Base-by-base conservation (phyloP, 495 filamentous ascomycete genomes). In the Daldinia concentrica region DNA sequence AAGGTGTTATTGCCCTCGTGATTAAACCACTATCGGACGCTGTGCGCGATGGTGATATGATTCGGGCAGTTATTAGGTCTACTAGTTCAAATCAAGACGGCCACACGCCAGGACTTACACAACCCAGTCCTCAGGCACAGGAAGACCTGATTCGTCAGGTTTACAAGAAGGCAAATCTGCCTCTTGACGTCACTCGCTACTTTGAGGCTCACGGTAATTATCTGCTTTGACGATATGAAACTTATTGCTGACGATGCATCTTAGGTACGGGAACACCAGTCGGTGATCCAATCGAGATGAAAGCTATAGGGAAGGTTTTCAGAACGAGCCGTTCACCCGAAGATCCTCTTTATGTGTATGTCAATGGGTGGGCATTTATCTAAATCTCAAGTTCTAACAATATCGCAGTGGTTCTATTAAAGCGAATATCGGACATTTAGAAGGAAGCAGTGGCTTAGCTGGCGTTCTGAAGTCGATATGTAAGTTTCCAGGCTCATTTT, bases 31-130 rank as follows among this genome's bases (percentile, higher is more conserved):
- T 90, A 1, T 57, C 54, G 1, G 81, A 85, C 37, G 90, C 85
- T 3, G 37, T 86, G 5, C 32, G 57, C 0, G 81, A 86, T 57
- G 80, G 81, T 2, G 81, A 87, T 64, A 83, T 82, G 11, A 87
- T 91, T 36, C 80, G 89, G 7, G 86, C 83, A 8, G 81, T 92
- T 0, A 87, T 93, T 63, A 82, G 87, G 9, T 80, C 78, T 0
- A 82, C 81, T 11, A 82, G 81, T 0, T 72, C 84, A 29, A 90
- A 90, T 67, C 73, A 84, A 58, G 85, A 89, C 74, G 86, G 87
- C 39, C 80, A 82, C 32, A 77, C 76, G 0, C 75, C 79, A 0
- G 83, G 84, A 4, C 86, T 90, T 19, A 88, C 84, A 1, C 74
- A 83, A 22, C 89, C 89, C 0, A 86, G 76, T 57, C 68, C 72